Evolutionary conservation across 2,329 filamentous ascomycete species (phyloP), one percentile per base, ranked within the genome.

Genomic region (Trichoderma sp.): DNA sequence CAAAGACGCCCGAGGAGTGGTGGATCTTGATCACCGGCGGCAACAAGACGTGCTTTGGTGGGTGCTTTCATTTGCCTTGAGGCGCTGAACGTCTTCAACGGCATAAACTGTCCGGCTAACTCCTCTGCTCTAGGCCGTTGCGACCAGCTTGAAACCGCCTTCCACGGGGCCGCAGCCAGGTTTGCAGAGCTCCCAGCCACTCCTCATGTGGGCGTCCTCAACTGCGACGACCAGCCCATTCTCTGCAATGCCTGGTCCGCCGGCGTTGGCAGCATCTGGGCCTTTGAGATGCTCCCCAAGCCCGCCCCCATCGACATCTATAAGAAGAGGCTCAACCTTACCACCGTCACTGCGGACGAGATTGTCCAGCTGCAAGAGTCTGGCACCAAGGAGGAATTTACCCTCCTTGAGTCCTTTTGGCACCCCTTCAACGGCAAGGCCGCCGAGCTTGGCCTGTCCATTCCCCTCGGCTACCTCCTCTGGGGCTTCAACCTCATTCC

Each of bases 41-140:
- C 72, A 93, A 94, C 83, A 90, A 89, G 81, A 93, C 91, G 35
- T 94, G 92, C 81, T 90, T 85, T 76, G 85, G 86, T 88, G 80
- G 68, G 83, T n/a, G 66, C 22, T 29, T 19, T 29, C 52, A 54
- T 13, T 19, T 13, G 10, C 15, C 56, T 64, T 25, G 10, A 42
- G 17, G 42, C 13, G 37, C 37, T 4, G 22, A 61, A 63, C 4
- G 3, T 39, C 10, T 15, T 39, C 42, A 29, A 25, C 42, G 52
- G 13, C 13, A 10, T 27, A 13, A 27, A 37, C 13, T 56, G 15
- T 35, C 7, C 9, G 12, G 25, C 58, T 77, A 71, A 75, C 70
- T 67, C 64, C 70, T 54, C 39, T 66, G 29, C 7, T n/a, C 15
- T 64, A 87, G 91, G 90, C 72, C 84, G 86, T 74, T 94, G 92